Evolutionary conservation across 352 stramenopile species (phyloP).

Genomic region (Pythium coloratum): DNA sequence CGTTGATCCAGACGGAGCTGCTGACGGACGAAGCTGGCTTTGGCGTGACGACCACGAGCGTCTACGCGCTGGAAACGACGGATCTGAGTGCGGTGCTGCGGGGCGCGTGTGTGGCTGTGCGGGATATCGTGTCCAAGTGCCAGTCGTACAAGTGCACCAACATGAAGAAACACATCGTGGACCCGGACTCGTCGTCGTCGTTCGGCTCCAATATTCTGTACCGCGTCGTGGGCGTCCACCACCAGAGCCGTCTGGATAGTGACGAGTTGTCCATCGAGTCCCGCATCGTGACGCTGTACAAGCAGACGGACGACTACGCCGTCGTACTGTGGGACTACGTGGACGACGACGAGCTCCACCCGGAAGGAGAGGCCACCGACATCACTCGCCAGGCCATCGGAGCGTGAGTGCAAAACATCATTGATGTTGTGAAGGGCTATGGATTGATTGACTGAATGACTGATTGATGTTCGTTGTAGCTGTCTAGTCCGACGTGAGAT

Average conservation of each 20-base stretch:
- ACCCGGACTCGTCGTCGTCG: conserved; percentile 6
- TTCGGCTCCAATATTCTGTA: conserved; percentile 10
- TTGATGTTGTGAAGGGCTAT: no score
- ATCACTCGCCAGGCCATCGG: conserved; percentile 24
- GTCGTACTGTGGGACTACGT: conserved; percentile 35
- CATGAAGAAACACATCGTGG: conserved; percentile 17
- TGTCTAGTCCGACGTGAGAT: conserved; percentile 16
- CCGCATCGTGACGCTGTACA: conserved; percentile 27
- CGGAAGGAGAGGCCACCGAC: conserved; percentile 17
- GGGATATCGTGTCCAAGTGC: conserved; percentile 27
- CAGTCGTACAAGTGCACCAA: conserved; percentile 27
- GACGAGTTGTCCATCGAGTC: conserved; percentile 26
- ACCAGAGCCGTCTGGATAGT: background rate
- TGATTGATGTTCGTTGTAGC: background rate
- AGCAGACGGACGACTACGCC: conserved; percentile 23
- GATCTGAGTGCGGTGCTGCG: conserved; percentile 23
- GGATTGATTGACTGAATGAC: background rate
- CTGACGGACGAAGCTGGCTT: background rate
- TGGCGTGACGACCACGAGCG: conserved; percentile 31
- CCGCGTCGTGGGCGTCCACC: conserved; percentile 3
- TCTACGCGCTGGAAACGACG: conserved; percentile 37
- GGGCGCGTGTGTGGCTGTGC: conserved; percentile 25
- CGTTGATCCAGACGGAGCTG: background rate
- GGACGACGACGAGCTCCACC: conserved; percentile 30
- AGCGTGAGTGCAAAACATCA: background rate